phyloP scores from a whole-genome alignment of 2,329 filamentous ascomycete genomes.

The Exophiala dermatitidis region DNA sequence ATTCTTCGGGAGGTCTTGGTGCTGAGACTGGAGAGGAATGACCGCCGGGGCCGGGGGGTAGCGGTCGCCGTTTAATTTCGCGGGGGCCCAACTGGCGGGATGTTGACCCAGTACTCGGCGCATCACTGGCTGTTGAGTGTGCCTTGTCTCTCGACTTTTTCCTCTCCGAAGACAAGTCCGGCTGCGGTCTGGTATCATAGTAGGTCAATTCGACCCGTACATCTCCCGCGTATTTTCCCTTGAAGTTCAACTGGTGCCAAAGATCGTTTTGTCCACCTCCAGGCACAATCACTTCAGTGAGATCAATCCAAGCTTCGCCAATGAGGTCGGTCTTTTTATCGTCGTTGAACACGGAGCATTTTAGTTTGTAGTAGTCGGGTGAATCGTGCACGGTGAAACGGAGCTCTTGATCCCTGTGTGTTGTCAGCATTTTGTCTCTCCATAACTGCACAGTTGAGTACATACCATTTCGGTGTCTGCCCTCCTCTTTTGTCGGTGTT shows the following conservation, averaged over 20 bases:
- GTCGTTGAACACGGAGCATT: conserved; percentile 94
- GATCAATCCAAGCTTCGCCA: conserved; percentile 83
- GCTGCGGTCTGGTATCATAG: conserved; percentile 84
- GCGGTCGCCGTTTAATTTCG: conserved; percentile 68
- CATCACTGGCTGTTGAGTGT: conserved; percentile 30
- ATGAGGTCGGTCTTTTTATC: conserved; percentile 97
- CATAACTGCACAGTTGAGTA: not conserved
- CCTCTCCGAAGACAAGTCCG: conserved; percentile 56
- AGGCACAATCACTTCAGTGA: conserved; percentile 70
- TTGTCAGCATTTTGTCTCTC: conserved; percentile 16
- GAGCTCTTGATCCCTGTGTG: conserved; percentile 84
- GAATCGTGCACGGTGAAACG: conserved; percentile 95
- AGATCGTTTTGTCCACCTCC: conserved; percentile 90
- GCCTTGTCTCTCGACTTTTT: conserved; percentile 40
- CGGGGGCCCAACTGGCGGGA: conserved; percentile 50
- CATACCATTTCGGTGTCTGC: conserved; percentile 91
- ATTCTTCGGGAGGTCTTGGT: conserved; percentile 3
- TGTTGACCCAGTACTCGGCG: conserved; percentile 28
- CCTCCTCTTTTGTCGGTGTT: conserved; percentile 88
- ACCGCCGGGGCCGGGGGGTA: conserved; percentile 63
- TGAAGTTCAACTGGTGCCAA: conserved; percentile 83
- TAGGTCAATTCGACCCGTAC: conserved; percentile 92
- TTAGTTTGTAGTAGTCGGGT: conserved; percentile 90
- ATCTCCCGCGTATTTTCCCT: conserved; percentile 92
- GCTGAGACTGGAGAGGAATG: conserved; percentile 8